Percentiles rank a stretch among this genome's conserved stretches.
Evolutionary conservation across 2,329 filamentous ascomycete genomes (phyloP).

Genomic region (Verticillium klebahnii): DNA sequence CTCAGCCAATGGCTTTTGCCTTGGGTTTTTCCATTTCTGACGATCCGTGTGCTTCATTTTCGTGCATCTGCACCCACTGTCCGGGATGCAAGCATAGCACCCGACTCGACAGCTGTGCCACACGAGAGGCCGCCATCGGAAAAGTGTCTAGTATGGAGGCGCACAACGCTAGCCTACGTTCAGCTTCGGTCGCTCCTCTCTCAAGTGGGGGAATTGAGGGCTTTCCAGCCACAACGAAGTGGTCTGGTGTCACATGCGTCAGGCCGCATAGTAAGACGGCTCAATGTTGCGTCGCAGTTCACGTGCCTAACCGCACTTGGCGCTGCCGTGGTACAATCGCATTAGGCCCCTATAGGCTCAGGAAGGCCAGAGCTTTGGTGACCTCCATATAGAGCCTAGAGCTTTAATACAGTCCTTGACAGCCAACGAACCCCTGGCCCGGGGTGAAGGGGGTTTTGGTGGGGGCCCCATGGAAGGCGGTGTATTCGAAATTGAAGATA

Average conservation of each 20-base stretch:
- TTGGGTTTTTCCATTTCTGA: not conserved
- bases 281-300: not conserved
- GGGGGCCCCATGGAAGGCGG: too few relatives aligned
- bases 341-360: too few relatives aligned
- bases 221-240: not conserved
- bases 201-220: not conserved
- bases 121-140: too few relatives aligned
- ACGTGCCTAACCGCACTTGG: not conserved
- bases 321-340: too few relatives aligned
- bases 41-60: not conserved
- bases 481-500: too few relatives aligned
- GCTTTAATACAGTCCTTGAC: too few relatives aligned
- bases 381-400: too few relatives aligned
- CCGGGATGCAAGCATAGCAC: not conserved
- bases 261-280: not conserved
- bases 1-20: not conserved
- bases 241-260: not conserved
- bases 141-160: not conserved
- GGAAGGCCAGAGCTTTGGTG: too few relatives aligned
- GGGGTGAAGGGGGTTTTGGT: too few relatives aligned
- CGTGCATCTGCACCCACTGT: not conserved
- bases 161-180: not conserved
- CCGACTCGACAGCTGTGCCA: not conserved
- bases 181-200: not conserved
- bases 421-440: too few relatives aligned